Base-by-base conservation (phyloP, 768 basidiomycete genomes). In the Suillus americanus region DNA sequence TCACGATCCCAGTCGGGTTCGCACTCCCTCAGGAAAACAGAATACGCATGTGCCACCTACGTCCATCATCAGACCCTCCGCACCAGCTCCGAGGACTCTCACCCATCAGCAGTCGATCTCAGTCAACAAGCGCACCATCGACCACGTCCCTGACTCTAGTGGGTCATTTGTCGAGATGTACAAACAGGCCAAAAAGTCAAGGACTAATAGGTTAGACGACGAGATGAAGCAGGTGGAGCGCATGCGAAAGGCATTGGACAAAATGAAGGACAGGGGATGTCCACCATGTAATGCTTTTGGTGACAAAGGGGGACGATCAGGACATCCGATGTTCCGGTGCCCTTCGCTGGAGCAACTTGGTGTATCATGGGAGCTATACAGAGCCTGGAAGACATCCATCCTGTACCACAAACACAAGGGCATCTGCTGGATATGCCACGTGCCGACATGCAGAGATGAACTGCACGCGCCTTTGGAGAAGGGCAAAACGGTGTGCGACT, bases 361-460 rank as follows among this genome's bases (percentile, higher is more conserved):
- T 12, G 23, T n/a, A 12, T 23, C n/a, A 10, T 66, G 59, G 45
- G 28, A 6, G 1, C 0, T 0, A 1, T 68, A 67, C 45, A 60
- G 35, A 14, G 12, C 35, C 3, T 68, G 67, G 66, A 62, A 59
- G 25, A 8, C 28, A 9, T 10, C 5, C 12, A 48, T 68, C 0
- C 3, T 6, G 4, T 68, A 68, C 28, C 35, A 25, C 3, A 14
- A 62, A 3, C 66, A 68, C 62, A 35, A 28, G 16, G 63, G 61
- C 45, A 67, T 68, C 2, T 68, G 66, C 18, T 68, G 40, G 6
- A n/a, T 45, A 4, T 67, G 68, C 10, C 68, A 68, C 0, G 16
- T 68, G 0, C 61, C 68, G 14, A 60, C 64, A 3, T 45, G 63
- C 10, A 56, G 30, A 0, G 64, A 68, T 14, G 33, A 3, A 0